Conservation (phyloP, 345 rosid species). For the Lumnitzera racemosa region DNA sequence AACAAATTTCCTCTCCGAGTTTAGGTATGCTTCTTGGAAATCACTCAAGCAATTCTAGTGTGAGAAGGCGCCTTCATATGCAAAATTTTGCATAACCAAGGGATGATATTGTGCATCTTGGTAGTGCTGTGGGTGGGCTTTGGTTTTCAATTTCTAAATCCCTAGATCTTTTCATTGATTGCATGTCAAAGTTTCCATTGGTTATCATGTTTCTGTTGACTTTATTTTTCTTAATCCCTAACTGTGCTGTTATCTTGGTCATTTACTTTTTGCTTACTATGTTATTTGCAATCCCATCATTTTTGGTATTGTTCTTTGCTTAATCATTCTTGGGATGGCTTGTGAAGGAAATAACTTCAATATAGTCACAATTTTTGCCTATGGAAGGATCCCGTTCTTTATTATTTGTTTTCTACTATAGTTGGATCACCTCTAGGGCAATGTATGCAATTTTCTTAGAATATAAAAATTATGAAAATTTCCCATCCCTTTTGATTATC, state of each 20-base stretch:
- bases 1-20: slow-evolving; percentile 12
- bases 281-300: slow-evolving; percentile 35
- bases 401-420: no score
- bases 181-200: slow-evolving; percentile 33
- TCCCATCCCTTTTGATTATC: no score
- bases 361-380: no score
- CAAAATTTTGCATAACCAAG: background rate
- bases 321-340: slow-evolving; percentile 33
- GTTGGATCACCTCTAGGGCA: no score
- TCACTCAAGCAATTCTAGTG: slow-evolving; percentile 4
- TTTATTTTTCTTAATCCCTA: slow-evolving; percentile 29
- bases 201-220: slow-evolving; percentile 33
- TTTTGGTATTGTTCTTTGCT: slow-evolving; percentile 34
- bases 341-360: slow-evolving; percentile 24
- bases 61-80: slow-evolving; percentile 5
- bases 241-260: slow-evolving; percentile 28
- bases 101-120: background rate
- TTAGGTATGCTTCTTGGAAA: slow-evolving; percentile 8
- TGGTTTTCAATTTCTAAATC: slow-evolving; percentile 24
- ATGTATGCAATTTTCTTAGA: no score
- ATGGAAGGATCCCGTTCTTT: slow-evolving; percentile 6
- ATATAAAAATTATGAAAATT: no score
- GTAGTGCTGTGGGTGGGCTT: slow-evolving; percentile 11
- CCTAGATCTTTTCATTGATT: slow-evolving; percentile 26
- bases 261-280: slow-evolving; percentile 30